phyloP scores from a whole-genome alignment of 495 filamentous ascomycete species.

The Penicilliopsis zonata region DNA sequence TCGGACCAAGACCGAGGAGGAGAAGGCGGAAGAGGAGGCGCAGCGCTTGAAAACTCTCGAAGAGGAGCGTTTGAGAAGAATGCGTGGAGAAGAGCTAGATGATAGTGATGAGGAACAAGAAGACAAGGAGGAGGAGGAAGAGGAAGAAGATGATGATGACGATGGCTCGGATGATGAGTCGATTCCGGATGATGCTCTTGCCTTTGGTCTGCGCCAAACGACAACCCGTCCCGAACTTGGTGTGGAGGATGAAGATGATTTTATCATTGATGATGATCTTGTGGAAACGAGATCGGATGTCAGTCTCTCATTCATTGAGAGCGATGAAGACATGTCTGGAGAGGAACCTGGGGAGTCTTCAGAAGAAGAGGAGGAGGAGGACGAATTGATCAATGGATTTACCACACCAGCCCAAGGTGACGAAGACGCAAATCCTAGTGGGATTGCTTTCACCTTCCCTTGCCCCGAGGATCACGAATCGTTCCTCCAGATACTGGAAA shows the following conservation, averaged over 20 bases:
- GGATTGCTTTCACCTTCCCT: slow-evolving; percentile 67
- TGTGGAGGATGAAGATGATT: slow-evolving; percentile 88
- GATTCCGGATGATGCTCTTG: slow-evolving; percentile 38
- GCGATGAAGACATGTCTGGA: slow-evolving; percentile 41
- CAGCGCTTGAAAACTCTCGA: slow-evolving; percentile 67
- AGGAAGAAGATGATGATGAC: slow-evolving; percentile 29
- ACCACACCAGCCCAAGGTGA: slow-evolving; percentile 21
- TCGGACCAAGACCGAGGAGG: slow-evolving; percentile 83
- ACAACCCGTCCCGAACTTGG: slow-evolving; percentile 26
- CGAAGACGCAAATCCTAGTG: too few relatives aligned
- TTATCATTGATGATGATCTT: slow-evolving; percentile 77
- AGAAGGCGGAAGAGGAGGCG: slow-evolving; percentile 65
- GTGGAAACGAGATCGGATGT: slow-evolving; percentile 46
- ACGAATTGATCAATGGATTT: slow-evolving; percentile 32
- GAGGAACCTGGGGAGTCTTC: slow-evolving; percentile 32
- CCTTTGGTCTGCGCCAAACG: slow-evolving; percentile 40
- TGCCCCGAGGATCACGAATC: slow-evolving; percentile 71
- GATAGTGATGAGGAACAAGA: slow-evolving; percentile 30
- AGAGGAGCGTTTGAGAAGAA: slow-evolving; percentile 47
- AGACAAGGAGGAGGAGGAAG: slow-evolving; percentile 32
- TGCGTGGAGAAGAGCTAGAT: slow-evolving; percentile 28
- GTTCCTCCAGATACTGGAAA: slow-evolving; percentile 51
- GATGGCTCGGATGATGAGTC: slow-evolving; percentile 21
- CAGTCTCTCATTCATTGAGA: slow-evolving; percentile 37
- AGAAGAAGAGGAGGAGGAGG: slow-evolving; percentile 35